phyloP scores from a whole-genome alignment of 73 alveolate species.

The Paraurostyla sp. region DNA sequence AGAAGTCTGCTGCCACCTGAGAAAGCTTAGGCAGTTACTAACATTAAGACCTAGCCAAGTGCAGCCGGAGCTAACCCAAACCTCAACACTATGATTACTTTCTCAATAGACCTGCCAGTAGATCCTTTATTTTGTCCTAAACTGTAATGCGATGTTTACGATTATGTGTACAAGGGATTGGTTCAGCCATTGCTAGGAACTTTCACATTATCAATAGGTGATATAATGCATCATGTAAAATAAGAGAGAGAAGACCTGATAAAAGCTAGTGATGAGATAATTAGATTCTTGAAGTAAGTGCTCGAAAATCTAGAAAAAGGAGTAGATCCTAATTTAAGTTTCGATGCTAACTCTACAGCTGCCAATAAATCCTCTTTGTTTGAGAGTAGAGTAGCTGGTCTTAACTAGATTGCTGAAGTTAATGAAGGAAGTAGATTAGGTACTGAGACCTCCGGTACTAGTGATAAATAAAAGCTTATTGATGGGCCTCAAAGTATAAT shows the following conservation, averaged over 20 bases:
- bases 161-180: slow-evolving; percentile 87
- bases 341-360: background rate
- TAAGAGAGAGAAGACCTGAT: slow-evolving; percentile 35
- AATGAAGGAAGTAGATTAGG: background rate
- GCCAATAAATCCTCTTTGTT: slow-evolving; percentile 3
- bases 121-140: slow-evolving; percentile 75
- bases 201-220: slow-evolving; percentile 74
- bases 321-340: background rate
- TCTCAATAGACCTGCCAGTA: slow-evolving; percentile 88
- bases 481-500: background rate
- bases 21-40: slow-evolving; percentile 65
- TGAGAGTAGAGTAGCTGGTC: background rate
- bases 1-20: slow-evolving; percentile 78
- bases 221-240: slow-evolving; percentile 7
- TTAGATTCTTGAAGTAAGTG: background rate
- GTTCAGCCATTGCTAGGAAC: slow-evolving; percentile 90
- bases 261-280: background rate
- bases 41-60: slow-evolving; percentile 90
- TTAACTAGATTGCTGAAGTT: background rate
- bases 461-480: background rate
- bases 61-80: slow-evolving; percentile 97
- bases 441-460: background rate
- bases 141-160: slow-evolving; percentile 64
- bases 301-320: background rate
- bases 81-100: slow-evolving; percentile 88